These are phyloP conservation scores for Phallus indusiatus DNA, from an alignment of 768 basidiomycete species.

Conservation along the genomic window DNA sequence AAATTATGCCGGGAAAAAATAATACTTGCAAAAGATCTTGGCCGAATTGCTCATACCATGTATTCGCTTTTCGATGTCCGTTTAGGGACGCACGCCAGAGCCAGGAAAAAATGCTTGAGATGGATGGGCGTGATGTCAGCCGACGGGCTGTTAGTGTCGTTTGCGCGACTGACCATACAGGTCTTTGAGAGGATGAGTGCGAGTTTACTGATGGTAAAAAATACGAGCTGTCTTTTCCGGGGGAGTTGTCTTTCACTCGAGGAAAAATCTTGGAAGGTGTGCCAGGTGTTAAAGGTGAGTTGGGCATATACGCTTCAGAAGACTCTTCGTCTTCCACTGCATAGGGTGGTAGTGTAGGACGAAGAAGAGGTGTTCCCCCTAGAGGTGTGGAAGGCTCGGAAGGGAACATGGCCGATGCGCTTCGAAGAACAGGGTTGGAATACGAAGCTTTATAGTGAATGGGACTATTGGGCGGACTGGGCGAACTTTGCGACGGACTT, in stretches of 20 bases:
- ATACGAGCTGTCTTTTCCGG: conserved; percentile 5
- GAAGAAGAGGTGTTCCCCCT: conserved; percentile 6
- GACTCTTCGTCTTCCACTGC: neutral
- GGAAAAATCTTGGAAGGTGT: neutral
- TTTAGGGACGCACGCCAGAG: neutral
- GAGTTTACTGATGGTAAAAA: conserved; percentile 2
- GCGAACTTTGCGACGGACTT: neutral
- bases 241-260: neutral
- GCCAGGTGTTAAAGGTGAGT: neutral
- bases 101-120: neutral
- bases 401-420: conserved; percentile 1
- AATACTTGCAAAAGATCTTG: neutral
- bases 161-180: neutral
- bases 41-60: neutral
- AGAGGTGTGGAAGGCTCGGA: conserved; percentile 3
- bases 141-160: neutral
- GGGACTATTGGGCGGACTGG: conserved; percentile 5
- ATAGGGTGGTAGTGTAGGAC: neutral
- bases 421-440: conserved; percentile 2
- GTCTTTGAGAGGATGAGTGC: neutral
- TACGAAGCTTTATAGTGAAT: conserved; percentile 4
- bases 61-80: neutral
- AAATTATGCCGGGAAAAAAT: neutral
- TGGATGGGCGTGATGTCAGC: neutral
- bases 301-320: neutral